These are phyloP conservation scores for Amanita molliuscula DNA, from an alignment of 768 basidiomycete species.

Conservation along the genomic window DNA sequence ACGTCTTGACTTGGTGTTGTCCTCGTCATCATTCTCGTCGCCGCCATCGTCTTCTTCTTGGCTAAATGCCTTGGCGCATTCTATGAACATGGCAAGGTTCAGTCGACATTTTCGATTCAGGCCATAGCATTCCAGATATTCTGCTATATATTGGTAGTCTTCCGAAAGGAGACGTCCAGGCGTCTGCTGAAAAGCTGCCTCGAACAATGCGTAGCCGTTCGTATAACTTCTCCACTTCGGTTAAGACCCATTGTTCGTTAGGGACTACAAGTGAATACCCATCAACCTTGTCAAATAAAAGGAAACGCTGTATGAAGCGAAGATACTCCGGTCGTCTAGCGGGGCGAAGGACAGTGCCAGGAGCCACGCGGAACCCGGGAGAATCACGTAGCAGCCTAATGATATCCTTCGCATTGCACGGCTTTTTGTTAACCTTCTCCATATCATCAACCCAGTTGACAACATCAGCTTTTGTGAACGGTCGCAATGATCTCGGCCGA, in stretches of 20 bases:
- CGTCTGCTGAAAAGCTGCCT: constrained; percentile 22
- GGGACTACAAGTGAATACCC: constrained; percentile 20
- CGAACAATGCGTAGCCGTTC: constrained; percentile 25
- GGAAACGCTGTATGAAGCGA: not conserved
- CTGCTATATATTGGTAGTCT: constrained; percentile 19
- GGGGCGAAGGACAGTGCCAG: not conserved
- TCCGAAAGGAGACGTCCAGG: constrained; percentile 21
- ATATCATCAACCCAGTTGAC: not conserved
- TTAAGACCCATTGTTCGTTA: constrained; percentile 17
- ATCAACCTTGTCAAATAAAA: constrained; percentile 1
- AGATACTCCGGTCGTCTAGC: not conserved
- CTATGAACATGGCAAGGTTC: constrained; percentile 23
- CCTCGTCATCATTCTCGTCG: not conserved
- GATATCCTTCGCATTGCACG: not conserved
- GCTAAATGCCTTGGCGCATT: constrained; percentile 24
- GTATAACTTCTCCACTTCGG: constrained; percentile 19
- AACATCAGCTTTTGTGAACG: not conserved
- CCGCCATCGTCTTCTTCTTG: not conserved
- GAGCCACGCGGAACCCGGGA: not conserved
- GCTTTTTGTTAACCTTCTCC: not conserved
- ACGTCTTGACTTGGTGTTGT: constrained; percentile 7
- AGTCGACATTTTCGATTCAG: constrained; percentile 19
- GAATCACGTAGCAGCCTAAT: not conserved
- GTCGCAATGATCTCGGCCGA: not conserved
- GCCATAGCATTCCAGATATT: constrained; percentile 16